Evolutionary conservation across 495 filamentous ascomycete genomes (phyloP), one percentile per base, ranked within the genome.

Genomic region (Xylaria grammica): DNA sequence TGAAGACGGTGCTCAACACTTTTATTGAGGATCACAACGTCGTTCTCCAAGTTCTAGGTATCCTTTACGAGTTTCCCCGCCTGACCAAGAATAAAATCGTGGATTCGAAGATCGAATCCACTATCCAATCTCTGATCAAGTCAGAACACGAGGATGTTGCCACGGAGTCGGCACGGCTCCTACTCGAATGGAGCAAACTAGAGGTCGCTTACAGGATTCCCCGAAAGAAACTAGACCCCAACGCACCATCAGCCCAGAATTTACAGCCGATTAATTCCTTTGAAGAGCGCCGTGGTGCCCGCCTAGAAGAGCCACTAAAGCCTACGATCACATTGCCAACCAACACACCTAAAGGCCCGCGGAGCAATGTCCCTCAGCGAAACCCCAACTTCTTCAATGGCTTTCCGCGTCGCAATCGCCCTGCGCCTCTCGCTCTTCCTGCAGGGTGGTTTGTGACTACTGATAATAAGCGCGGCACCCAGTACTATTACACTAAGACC

Each of bases 41-140:
- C 36, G 84, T 95, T 29, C 78, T 96, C 61, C 96, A 97, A 77
- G 87, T 97, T 42, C 82, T 99, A 62, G 89, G 96, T 69, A 94
- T 98, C 40, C 85, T 99, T 32, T 87, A 93, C 72, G 88, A 88
- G 40, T 91, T 97, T 63, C 95, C 96, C 6, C 89, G 94, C 20
- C 82, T 98, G 27, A 97, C 95, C 9, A 91, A 91, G 54, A 99
- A 99, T 79, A 99, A 98, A 77, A 97, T 99, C 62, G 89, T 90
- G 61, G 93, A 97, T 69, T 97, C 95, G 4, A 96, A 97, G 71
- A 97, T 99, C 63, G 95, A 99, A 74, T 83, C 86, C 4, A 91
- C 89, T 0, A 86, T 99, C 48, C 82, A 91, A 70, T 81, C 84
- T 10, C 78, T 99, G 29, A 86, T 84, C 8, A 78, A 73, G 13